phyloP scores from a whole-genome alignment of 176 grass and related monocot species.

The Oryza nivara region DNA sequence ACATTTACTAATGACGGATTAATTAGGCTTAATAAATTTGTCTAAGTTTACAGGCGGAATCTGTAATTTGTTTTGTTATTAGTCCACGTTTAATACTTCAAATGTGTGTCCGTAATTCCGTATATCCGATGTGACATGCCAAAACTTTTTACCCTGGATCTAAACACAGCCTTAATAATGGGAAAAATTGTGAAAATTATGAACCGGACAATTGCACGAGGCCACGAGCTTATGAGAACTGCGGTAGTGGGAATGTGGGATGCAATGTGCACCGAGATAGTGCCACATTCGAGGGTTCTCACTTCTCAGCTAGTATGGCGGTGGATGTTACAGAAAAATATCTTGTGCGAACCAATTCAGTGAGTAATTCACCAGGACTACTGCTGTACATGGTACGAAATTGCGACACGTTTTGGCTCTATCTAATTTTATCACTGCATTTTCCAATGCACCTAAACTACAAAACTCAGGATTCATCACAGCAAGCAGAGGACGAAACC shows the following conservation, averaged over 20 bases:
- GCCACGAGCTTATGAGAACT: background rate
- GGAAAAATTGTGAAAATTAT: background rate
- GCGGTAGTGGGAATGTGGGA: background rate
- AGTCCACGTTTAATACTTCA: no score
- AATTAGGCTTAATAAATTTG: no score
- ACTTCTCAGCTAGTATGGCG: background rate
- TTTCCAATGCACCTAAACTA: background rate
- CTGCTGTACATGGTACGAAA: background rate
- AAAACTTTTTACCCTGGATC: no score
- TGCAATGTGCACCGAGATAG: background rate
- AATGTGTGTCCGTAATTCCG: no score
- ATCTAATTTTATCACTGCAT: constrained; percentile 16
- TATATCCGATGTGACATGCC: no score
- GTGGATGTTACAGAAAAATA: background rate
- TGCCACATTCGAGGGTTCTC: background rate
- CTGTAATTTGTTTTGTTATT: no score
- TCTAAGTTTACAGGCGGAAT: no score
- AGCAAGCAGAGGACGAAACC: background rate
- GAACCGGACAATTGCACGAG: background rate
- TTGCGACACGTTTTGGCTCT: background rate
- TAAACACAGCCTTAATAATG: background rate
- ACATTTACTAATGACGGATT: no score
- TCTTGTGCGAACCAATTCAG: background rate
- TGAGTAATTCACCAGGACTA: background rate
- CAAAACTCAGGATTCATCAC: background rate